These are phyloP conservation scores for Tilletia indica DNA, from an alignment of 1,284 basidiomycete species.

Conservation along the genomic window DNA sequence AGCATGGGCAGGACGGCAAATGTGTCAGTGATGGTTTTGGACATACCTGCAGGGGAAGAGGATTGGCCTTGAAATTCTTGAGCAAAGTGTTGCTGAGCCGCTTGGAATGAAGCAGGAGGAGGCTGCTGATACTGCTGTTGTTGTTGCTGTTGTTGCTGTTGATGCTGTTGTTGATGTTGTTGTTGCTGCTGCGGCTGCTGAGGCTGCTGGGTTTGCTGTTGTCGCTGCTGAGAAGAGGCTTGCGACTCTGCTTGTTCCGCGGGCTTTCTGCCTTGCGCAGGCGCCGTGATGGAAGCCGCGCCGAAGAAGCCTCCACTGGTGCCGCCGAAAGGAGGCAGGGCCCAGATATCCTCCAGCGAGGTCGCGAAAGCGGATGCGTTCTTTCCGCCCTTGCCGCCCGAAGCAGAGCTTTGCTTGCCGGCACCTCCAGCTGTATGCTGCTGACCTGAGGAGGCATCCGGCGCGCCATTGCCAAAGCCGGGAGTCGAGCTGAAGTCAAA, in stretches of 20 bases:
- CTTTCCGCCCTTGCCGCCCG: slow-evolving; percentile 23
- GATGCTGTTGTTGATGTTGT: neutral
- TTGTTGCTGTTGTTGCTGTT: too few species aligned
- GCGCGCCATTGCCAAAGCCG: slow-evolving; percentile 18
- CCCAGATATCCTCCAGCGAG: slow-evolving; percentile 55
- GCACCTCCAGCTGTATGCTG: too few species aligned
- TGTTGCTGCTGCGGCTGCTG: neutral
- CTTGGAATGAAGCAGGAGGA: too few species aligned
- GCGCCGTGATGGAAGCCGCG: too few species aligned
- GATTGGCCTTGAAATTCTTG: too few species aligned
- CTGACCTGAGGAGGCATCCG: too few species aligned
- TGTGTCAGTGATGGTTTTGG: neutral
- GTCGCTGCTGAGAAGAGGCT: too few species aligned
- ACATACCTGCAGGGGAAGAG: neutral
- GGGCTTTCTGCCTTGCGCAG: neutral
- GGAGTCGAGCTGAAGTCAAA: slow-evolving; percentile 73
- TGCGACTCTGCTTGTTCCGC: too few species aligned
- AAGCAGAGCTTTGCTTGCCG: neutral
- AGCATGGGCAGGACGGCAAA: neutral
- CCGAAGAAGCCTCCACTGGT: too few species aligned
- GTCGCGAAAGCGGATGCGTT: slow-evolving; percentile 46
- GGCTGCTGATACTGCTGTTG: too few species aligned
- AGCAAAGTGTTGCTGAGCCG: too few species aligned
- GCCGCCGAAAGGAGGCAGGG: slow-evolving; percentile 34
- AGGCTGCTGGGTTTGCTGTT: neutral